phyloP scores from a whole-genome alignment of 306 rosid species.

The Sophora flavescens region DNA sequence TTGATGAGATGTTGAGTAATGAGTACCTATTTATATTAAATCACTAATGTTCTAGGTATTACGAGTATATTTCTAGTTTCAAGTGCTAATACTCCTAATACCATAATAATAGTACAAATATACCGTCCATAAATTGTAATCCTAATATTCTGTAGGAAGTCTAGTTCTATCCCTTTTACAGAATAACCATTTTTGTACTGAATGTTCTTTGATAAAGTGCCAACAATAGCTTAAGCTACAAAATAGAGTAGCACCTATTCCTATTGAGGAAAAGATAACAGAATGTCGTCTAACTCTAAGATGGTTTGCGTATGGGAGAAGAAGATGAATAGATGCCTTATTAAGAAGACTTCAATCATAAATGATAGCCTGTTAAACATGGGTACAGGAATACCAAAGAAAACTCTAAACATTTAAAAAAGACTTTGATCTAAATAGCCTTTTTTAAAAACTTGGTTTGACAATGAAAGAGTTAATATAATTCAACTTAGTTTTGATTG shows the following conservation, averaged over 20 bases:
- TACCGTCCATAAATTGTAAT: background rate
- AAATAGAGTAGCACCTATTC: background rate
- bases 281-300: too few species aligned
- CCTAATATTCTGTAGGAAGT: background rate
- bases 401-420: background rate
- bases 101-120: constrained; percentile 6
- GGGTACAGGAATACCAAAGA: background rate
- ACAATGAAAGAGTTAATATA: background rate
- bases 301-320: background rate
- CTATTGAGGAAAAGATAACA: background rate
- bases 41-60: background rate
- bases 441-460: background rate
- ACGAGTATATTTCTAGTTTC: background rate
- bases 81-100: background rate
- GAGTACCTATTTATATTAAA: background rate
- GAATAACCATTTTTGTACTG: background rate
- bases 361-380: background rate
- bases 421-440: background rate
- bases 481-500: background rate
- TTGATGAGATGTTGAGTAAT: background rate
- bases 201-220: background rate
- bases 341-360: background rate
- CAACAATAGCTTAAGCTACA: background rate
- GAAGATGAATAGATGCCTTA: background rate
- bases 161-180: background rate